Evolutionary conservation across 129 eudicot species (phyloP), one percentile per base, ranked within the genome.

Genomic region (Flaveria sonorensis): DNA sequence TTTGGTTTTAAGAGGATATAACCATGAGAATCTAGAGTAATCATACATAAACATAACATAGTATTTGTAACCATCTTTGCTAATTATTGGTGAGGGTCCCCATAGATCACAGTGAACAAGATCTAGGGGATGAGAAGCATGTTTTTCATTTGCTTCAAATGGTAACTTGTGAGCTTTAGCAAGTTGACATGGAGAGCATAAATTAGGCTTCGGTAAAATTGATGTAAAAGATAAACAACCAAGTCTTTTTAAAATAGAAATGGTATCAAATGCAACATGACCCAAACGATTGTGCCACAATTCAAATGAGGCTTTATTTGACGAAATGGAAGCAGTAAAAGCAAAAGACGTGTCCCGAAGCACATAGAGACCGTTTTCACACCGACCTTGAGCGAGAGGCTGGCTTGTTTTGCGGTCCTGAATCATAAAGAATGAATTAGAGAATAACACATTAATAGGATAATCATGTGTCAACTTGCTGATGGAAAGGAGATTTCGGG

Each of bases 21-120:
- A 4, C 67, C 67, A 61, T 2, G 40, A 18, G 12, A 61, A 61
- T 21, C 19, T 13, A 24, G 67, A 61, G 10, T 61, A 3, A 61
- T 61, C 68, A 61, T 61, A 9, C 59, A 61, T 43, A 61, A 61
- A 61, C 32, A 61, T n/a, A 13, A 24, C 68, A 61, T 61, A 61
- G 1, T 61, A 61, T 23, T 23, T 26, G 21, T 61, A 61, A 11
- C 68, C 43, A 24, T 61, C n/a, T 23, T 12, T 61, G 18, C n/a
- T 23, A 12, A 64, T 26, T 7, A 64, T 32, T 12, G 46, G 70
- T 3, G 47, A 6, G 2, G 70, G 70, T 0, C 46, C 47, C 70
- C 20, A 64, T 64, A 64, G 16, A 30, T 64, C 70, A 64, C 23
- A 15, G 0, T 64, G 45, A 15, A 64, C 23, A 28, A 64, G 46